Base-by-base conservation (phyloP, 768 basidiomycete species). In the Boletus rubropictus region DNA sequence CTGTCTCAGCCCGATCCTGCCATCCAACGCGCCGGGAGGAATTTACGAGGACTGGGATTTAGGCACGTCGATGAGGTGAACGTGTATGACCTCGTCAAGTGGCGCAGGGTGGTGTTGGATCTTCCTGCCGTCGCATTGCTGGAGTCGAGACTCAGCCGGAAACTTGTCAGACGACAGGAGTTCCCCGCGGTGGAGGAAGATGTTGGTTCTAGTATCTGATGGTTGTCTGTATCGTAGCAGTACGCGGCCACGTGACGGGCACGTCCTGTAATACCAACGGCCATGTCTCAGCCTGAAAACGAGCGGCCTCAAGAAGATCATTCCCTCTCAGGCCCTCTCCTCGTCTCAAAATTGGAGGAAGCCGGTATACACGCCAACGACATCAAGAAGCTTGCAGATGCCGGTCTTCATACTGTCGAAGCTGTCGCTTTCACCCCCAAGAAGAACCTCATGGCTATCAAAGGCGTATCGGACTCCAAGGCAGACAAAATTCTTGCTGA, bases 391-490 rank as follows among this genome's bases (percentile, higher is more conserved):
- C 83, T 99, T 39, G 67, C 80, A 11, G 94, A 96, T 42, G 90
- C 89, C 25, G 96, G 96, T 11, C 77, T 89, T 50, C 80, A 95
- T 65, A 98, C 96, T 3, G 82, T 99, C 53, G 96, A 99, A 64
- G 81, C 91, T 14, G 91, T 98, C 42, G 94, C 92, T 28, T 97
- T 93, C 62, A 97, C 94, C 0, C 90, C 95, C 12, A 96, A 97
- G 79, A 98, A 97, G 72, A 75, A 75, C 42, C 71, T 98, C 28
- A 78, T 89, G 48, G 78, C 81, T 5, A 94, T 98, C 57, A 98
- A 97, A 67, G 96, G 96, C 9, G 96, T 99, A 39, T 93, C 91
- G 21, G 96, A 99, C 56, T 78, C 84, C 52, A 99, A 98, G 64
- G 96, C 96, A 2, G 96, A 99, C 64, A 98, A 93, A 72, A 96